phyloP scores from a whole-genome alignment of 176 grass and related monocot genomes.

The Chloris gayana region DNA sequence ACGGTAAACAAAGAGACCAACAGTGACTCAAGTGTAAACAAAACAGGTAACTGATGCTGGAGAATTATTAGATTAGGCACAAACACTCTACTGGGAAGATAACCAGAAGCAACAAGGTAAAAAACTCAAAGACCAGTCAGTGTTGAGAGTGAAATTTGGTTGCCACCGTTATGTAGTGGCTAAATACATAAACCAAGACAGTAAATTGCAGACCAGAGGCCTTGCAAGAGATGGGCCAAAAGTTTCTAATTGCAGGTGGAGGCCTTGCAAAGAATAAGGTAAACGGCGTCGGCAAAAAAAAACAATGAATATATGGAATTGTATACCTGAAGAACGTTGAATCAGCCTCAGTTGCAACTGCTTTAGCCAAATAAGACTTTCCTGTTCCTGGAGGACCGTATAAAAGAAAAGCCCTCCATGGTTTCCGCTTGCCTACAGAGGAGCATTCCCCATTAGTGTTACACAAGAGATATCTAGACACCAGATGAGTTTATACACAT shows the following conservation, averaged over 20 bases:
- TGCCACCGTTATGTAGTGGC: background rate
- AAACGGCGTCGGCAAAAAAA: background rate
- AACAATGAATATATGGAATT: background rate
- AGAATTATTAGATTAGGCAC: background rate
- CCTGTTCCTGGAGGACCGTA: conserved; percentile 98
- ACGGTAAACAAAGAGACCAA: background rate
- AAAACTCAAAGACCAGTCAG: background rate
- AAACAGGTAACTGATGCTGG: background rate
- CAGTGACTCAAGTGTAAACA: background rate
- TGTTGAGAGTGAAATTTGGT: background rate
- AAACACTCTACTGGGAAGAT: background rate
- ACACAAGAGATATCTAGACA: background rate
- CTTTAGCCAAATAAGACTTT: conserved; percentile 99
- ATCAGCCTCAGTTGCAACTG: conserved; percentile 96
- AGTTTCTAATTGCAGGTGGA: background rate
- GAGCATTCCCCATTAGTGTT: conserved; percentile 10
- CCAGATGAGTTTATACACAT: background rate
- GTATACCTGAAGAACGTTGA: conserved; percentile 96
- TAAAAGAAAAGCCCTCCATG: conserved; percentile 98
- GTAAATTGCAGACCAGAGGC: background rate
- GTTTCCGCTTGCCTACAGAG: conserved; percentile 81
- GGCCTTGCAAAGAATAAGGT: background rate
- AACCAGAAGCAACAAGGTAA: background rate
- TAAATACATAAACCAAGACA: background rate
- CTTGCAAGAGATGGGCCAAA: background rate